Percentiles rank a stretch among this genome's conserved stretches.
These are phyloP conservation scores for Dictyostelium purpureum DNA, from an alignment of 78 protist species.

Conservation along the genomic window DNA sequence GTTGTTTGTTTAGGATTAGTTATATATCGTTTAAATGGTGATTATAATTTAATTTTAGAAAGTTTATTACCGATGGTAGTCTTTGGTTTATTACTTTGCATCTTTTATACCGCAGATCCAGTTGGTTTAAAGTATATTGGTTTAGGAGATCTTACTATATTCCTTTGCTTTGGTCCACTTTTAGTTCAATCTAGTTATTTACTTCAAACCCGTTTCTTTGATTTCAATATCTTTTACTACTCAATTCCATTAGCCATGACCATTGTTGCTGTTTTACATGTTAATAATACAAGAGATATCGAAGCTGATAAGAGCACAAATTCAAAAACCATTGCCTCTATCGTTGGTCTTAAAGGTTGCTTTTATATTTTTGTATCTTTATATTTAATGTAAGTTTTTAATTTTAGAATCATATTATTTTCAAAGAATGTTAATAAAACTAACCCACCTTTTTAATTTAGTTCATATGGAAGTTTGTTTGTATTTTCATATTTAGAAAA, in stretches of 20 bases:
- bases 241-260: constrained; percentile 58
- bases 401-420: not conserved
- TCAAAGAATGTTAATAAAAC: not conserved
- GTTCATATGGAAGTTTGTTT: constrained; percentile 21
- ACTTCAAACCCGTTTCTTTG: constrained; percentile 12
- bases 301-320: constrained; percentile 17
- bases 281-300: constrained; percentile 73
- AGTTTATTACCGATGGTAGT: constrained; percentile 18
- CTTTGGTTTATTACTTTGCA: constrained; percentile 2
- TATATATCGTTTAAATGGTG: not conserved
- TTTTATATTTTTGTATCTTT: constrained; percentile 8
- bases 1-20: not conserved
- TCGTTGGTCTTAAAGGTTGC: constrained; percentile 21
- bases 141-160: constrained; percentile 68
- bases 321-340: constrained; percentile 41
- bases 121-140: constrained; percentile 58
- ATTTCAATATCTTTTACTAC: not conserved
- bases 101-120: constrained; percentile 49
- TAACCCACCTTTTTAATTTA: not conserved
- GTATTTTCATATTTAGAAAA: not conserved
- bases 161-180: constrained; percentile 70
- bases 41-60: not conserved
- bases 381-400: constrained; percentile 30
- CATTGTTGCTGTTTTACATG: constrained; percentile 64
- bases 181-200: constrained; percentile 32